Percentiles rank a stretch among this genome's conserved stretches.
phyloP scores from a whole-genome alignment of 1,284 basidiomycete species.

The Sporisorium reilianum region DNA sequence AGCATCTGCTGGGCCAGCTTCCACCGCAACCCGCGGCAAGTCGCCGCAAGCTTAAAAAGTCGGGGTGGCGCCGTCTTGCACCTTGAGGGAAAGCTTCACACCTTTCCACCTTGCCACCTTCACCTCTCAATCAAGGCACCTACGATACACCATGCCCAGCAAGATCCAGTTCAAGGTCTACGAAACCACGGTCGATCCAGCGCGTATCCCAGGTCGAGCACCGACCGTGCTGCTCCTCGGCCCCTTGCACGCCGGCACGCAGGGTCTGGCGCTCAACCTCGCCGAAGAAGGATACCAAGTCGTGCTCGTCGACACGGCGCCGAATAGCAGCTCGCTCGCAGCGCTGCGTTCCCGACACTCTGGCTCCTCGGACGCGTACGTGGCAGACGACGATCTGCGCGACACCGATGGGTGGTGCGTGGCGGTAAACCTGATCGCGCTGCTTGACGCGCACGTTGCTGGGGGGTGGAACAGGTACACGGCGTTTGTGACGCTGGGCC shows the following conservation, averaged over 20 bases:
- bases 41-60: neutral
- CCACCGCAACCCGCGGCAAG: conserved; percentile 14
- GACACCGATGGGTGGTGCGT: conserved; percentile 26
- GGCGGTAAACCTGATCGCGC: conserved; percentile 15
- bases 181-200: conserved; percentile 14
- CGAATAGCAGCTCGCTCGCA: conserved; percentile 11
- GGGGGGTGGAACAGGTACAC: conserved; percentile 38
- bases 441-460: conserved; percentile 10
- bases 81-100: too few species aligned
- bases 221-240: conserved; percentile 23
- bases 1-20: too few species aligned
- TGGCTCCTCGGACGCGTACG: neutral
- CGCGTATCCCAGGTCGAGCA: conserved; percentile 22
- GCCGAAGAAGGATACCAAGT: conserved; percentile 46
- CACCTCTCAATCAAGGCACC: neutral
- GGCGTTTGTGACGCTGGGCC: conserved; percentile 18
- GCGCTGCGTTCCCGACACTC: conserved; percentile 11
- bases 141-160: conserved; percentile 6
- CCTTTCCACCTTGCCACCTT: neutral
- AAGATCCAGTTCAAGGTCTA: conserved; percentile 17
- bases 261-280: conserved; percentile 29
- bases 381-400: conserved; percentile 17
- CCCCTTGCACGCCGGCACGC: conserved; percentile 22
- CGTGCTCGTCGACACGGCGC: conserved; percentile 18
- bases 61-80: neutral